Base-by-base conservation (phyloP, 352 stramenopile species). In the Globisporangium mamillatum region DNA sequence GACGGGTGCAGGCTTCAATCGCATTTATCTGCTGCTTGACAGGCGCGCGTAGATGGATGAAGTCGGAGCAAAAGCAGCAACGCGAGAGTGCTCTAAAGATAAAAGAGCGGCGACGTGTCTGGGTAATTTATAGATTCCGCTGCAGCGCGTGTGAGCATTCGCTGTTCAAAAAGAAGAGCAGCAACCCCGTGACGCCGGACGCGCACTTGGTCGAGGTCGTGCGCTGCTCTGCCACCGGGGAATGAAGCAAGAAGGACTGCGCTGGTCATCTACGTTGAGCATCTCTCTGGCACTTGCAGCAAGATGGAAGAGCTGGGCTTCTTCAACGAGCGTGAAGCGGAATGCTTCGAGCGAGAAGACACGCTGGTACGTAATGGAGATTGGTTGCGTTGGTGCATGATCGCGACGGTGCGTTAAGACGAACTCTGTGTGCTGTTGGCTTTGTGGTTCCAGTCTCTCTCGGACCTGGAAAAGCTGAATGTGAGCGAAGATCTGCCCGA, bases 381-480 rank as follows among this genome's bases (percentile, higher is more conserved):
- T 3, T 8, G 27, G 27, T 55, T 18, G 38, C 25, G 18, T n/a
- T 36, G 38, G 24, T 24, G 22, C 10, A 12, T 20, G 29, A 16
- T 18, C 27, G 8, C 41, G 29, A 1, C 5, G 6, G 41, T 20
- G 36, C 16, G 16, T 44, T 12, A 10, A n/a, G 25, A 8, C 55
- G 27, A 60, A 55, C 29, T 66, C 7, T 57, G n/a, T 9, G 41
- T n/a, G 3, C 44, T 24, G 25, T 29, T 14, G 41, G 41, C 32
- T 64, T 1, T 71, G 27, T 65, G 16, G 48, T 5, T 41, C 8
- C 50, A 94, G 87, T 93, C 84, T 4, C 78, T 86, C 70, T 93
- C 87, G 25, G 87, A 94, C 64, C 72, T 94, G 9, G 87, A 94
- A 61, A 93, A 93, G 66, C 81, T 94, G 55, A 91, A 94, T 80